Percentiles rank a stretch among this genome's conserved stretches.
These are phyloP conservation scores for Cucurbita ficifolia DNA, from an alignment of 306 rosid genomes.

Conservation along the genomic window DNA sequence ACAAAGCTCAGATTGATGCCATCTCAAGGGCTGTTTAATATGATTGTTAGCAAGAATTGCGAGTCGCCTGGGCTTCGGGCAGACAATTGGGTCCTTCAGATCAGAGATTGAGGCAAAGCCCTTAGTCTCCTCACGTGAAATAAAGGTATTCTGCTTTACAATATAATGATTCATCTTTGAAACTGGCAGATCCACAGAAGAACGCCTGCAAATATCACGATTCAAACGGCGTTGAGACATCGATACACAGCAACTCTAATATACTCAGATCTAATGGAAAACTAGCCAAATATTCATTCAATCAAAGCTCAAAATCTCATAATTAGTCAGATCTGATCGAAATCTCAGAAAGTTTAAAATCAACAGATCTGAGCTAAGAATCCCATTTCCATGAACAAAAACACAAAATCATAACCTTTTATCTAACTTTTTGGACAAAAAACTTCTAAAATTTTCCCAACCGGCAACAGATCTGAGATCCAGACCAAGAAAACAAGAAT, in stretches of 20 bases:
- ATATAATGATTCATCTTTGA: slow-evolving; percentile 50
- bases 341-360: neutral
- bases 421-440: neutral
- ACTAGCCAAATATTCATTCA: neutral
- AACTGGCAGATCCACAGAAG: slow-evolving; percentile 26
- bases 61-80: slow-evolving; percentile 75
- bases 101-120: slow-evolving; percentile 26
- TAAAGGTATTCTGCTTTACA: slow-evolving; percentile 70
- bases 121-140: slow-evolving; percentile 46
- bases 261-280: neutral
- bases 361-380: neutral
- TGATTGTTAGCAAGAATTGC: slow-evolving; percentile 37
- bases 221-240: neutral
- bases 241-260: neutral
- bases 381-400: neutral
- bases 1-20: slow-evolving; percentile 20
- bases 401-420: neutral
- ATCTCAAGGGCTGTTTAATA: slow-evolving; percentile 29
- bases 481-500: neutral
- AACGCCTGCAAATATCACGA: slow-evolving; percentile 34
- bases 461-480: neutral
- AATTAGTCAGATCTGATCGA: neutral
- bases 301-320: neutral
- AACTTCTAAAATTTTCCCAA: neutral
- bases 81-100: slow-evolving; percentile 48